Evolutionary conservation across 495 filamentous ascomycete genomes (phyloP).

Genomic region (Melanomma pulvis-pyrius): DNA sequence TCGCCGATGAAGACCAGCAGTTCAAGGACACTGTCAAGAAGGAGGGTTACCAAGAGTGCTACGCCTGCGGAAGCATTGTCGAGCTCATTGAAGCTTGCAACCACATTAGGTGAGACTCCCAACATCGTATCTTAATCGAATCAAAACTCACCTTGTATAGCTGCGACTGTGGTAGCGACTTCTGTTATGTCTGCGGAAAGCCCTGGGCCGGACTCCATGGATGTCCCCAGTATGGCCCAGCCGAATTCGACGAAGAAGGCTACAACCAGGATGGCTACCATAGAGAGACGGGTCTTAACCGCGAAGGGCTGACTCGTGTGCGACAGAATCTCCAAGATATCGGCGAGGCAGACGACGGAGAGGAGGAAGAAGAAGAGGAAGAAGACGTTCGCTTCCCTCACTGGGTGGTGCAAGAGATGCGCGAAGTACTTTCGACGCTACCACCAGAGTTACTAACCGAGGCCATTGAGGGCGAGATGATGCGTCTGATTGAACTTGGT

Average conservation of each 20-base stretch:
- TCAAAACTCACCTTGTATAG: constrained; percentile 3
- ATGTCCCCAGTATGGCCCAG: constrained; percentile 34
- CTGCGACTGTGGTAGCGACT: constrained; percentile 31
- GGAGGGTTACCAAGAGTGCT: constrained; percentile 31
- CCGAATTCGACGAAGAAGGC: constrained; percentile 32
- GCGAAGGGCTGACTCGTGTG: constrained; percentile 19
- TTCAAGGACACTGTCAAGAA: constrained; percentile 25
- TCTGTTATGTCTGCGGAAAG: constrained; percentile 38
- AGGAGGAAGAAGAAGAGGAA: constrained; percentile 12
- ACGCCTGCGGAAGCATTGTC: constrained; percentile 20
- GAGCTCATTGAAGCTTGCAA: constrained; percentile 37
- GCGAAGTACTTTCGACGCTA: background rate
- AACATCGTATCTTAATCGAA: background rate
- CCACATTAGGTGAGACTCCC: constrained; percentile 25
- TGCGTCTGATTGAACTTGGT: background rate
- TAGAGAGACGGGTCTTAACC: constrained; percentile 30
- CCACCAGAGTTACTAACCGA: background rate
- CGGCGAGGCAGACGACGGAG: constrained; percentile 9
- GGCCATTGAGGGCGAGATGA: background rate
- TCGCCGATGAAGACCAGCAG: constrained; percentile 20
- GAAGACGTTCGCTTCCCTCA: background rate
- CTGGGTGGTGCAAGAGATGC: background rate
- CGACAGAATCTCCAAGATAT: background rate
- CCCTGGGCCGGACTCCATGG: constrained; percentile 30
- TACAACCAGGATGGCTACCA: constrained; percentile 39